Base-by-base conservation (phyloP, 371 early-diverging fungal species). In the Mucor irregularis region DNA sequence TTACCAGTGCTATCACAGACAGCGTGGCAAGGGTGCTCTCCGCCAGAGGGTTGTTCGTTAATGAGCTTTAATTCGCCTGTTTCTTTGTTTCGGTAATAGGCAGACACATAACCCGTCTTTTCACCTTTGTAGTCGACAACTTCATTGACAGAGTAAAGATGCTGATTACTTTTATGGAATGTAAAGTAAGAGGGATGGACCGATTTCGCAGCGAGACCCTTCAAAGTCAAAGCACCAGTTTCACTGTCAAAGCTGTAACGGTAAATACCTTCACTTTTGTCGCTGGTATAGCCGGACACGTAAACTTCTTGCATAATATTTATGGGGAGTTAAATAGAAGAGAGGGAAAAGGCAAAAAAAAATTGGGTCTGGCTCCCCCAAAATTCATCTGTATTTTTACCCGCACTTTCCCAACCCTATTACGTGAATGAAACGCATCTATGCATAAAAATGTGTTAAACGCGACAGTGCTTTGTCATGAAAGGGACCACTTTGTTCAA, bases 201-300 rank as follows among this genome's bases (percentile, higher is more conserved):
- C 8, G 63, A 31, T 19, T 62, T 64, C 4, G 58, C 70, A 0
- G 59, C 72, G 4, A 74, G 56, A 3, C 52, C 53, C 31, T 68
- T 59, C 5, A 40, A 42, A 0, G 38, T 51, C 28, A 79, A 40
- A 13, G 28, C 8, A 22, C 79, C 78, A 13, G 49, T 61, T 0
- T 13, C 16, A 2, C 56, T 16, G 30, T 79, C 62, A 39, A 73
- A 75, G 9, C 48, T 45, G 35, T 75, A 79, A 22, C 38, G 35
- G 38, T 75, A 79, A 17, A 79, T 73, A 21, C 79, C 79, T 26
- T 58, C 43, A 13, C 68, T 60, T 10, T 60, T 44, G 10, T 64
- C 58, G 30, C 58, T 52, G 11, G 76, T 71, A 58, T 75, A 75
- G 21, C 76, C 75, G 38, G 76, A 75, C 7, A 79, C 66, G 28